A percentile compares a stretch with the other conserved stretches of the same genome.
These are phyloP conservation scores for Pholiota adiposa DNA, from an alignment of 1,284 basidiomycete species.

Conservation along the genomic window DNA sequence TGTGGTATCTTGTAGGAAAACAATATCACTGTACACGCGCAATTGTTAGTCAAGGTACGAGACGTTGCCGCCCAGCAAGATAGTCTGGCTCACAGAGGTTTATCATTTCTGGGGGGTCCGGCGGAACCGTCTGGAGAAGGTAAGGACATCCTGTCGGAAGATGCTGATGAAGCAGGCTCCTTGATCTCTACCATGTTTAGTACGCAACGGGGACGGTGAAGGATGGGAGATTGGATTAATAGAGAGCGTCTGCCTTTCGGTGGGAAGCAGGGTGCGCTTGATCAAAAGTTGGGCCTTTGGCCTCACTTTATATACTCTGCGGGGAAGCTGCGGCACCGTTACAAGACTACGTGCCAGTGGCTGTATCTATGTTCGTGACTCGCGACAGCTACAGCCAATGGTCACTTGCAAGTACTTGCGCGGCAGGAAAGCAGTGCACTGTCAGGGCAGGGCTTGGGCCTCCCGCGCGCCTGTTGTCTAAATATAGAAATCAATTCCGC, in stretches of 20 bases:
- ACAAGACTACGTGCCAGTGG: too few species aligned
- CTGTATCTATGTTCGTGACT: too few species aligned
- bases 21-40: constrained; percentile 25
- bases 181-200: neutral
- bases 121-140: neutral
- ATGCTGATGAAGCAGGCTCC: neutral
- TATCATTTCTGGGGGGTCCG: neutral
- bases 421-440: neutral
- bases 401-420: too few species aligned
- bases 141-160: too few species aligned
- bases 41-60: neutral
- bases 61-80: neutral
- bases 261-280: too few species aligned
- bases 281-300: too few species aligned
- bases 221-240: too few species aligned
- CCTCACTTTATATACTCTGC: neutral
- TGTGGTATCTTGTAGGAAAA: constrained; percentile 35
- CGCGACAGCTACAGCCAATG: too few species aligned
- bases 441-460: neutral
- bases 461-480: too few species aligned
- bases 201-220: neutral
- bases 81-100: constrained; percentile 13
- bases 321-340: neutral
- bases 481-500: too few species aligned
- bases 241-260: too few species aligned